Evolutionary conservation across 805 yeast species (phyloP), one percentile per base, ranked within the genome.

Genomic region (Candida railenensis): DNA sequence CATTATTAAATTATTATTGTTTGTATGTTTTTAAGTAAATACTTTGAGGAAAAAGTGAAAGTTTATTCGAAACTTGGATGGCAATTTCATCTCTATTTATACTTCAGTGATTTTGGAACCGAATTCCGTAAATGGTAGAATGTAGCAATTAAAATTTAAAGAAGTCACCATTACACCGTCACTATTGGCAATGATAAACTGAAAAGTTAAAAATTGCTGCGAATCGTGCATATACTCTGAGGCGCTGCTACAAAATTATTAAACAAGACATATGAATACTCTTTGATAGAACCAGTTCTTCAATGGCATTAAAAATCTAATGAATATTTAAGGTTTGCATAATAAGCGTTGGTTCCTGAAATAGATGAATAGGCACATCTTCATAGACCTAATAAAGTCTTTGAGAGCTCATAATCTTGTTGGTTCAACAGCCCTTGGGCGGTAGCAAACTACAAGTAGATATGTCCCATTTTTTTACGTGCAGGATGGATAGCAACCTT

Each of bases 1-100:
- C 73, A 67, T 67, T 37, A 19, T 46, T 25, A 25, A 20, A n/a
- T 44, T n/a, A n/a, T n/a, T n/a, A n/a, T n/a, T n/a, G n/a, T n/a
- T n/a, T n/a, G n/a, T n/a, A n/a, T n/a, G n/a, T n/a, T n/a, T n/a
- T n/a, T n/a, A n/a, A n/a, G n/a, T n/a, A n/a, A n/a, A n/a, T n/a
- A n/a, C n/a, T n/a, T n/a, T n/a, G n/a, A n/a, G n/a, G n/a, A n/a
- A n/a, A n/a, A n/a, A n/a, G n/a, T n/a, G n/a, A n/a, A n/a, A n/a
- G n/a, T n/a, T n/a, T n/a, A n/a, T n/a, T n/a, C n/a, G n/a, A n/a
- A n/a, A n/a, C n/a, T n/a, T n/a, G n/a, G n/a, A 28, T 8, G 40
- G 25, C 34, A 37, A n/a, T 22, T 20, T n/a, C 40, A 7, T 5
- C 34, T 11, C 25, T 37, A 37, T 37, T 37, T 37, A 37, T 37